Percentiles rank a stretch among this genome's conserved stretches.
These are phyloP conservation scores for Ganoderma multipileum DNA, from an alignment of 1,284 basidiomycete genomes.

Conservation along the genomic window DNA sequence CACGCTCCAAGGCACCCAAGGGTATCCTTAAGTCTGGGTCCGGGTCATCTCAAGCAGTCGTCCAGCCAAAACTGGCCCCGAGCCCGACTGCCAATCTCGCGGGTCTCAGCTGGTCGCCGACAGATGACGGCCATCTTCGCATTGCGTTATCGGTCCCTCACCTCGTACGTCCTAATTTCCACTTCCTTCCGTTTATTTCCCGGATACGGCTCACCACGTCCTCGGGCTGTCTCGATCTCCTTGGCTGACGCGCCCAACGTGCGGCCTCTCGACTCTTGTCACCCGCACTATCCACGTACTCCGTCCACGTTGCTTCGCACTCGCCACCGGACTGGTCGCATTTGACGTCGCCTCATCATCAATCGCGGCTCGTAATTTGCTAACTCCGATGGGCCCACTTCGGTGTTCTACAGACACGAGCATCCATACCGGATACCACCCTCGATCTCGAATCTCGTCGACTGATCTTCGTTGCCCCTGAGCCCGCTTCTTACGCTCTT, in stretches of 20 bases:
- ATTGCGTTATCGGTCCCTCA: constrained; percentile 59
- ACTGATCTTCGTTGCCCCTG: constrained; percentile 57
- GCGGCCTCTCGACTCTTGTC: neutral
- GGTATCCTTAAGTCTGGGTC: constrained; percentile 47
- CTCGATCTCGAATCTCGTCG: constrained; percentile 69
- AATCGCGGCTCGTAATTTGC: neutral
- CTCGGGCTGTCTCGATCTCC: neutral
- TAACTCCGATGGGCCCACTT: neutral
- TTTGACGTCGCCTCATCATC: neutral
- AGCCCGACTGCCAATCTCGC: constrained; percentile 45
- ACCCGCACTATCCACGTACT: neutral
- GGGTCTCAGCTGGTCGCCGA: constrained; percentile 48
- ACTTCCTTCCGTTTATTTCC: constrained; percentile 8
- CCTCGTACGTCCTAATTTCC: constrained; percentile 49
- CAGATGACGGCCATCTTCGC: constrained; percentile 44
- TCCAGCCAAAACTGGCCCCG: neutral
- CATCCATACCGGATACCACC: constrained; percentile 50
- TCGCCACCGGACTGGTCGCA: neutral
- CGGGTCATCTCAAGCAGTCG: constrained; percentile 3
- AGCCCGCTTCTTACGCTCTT: constrained; percentile 44
- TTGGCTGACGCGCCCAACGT: neutral
- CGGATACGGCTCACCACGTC: neutral
- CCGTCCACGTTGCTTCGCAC: neutral
- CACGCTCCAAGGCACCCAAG: constrained; percentile 37
- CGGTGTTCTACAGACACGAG: constrained; percentile 48